These are phyloP conservation scores for Xylariaceae sp. DNA, from an alignment of 2,329 filamentous ascomycete genomes.

Conservation along the genomic window DNA sequence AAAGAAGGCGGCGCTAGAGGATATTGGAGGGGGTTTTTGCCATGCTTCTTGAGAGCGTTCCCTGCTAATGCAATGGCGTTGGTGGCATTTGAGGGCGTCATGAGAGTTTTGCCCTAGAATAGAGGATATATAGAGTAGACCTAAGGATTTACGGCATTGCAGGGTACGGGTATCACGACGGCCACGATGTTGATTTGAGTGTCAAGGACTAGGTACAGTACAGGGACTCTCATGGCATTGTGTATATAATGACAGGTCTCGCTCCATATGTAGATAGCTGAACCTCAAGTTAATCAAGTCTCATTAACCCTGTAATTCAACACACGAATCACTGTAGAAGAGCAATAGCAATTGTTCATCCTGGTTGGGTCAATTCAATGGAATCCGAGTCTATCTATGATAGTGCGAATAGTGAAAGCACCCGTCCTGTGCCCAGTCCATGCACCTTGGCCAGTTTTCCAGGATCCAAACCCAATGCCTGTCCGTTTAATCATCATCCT, in stretches of 20 bases:
- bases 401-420: slow-evolving; percentile 20
- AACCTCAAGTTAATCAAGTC: too few species aligned
- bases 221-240: too few species aligned
- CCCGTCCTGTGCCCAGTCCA: slow-evolving; percentile 25
- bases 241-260: too few species aligned
- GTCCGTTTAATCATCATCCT: slow-evolving; percentile 90
- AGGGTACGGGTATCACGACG: background rate
- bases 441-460: slow-evolving; percentile 18
- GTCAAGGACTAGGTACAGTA: too few species aligned
- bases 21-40: slow-evolving; percentile 91
- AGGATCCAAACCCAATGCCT: slow-evolving; percentile 10
- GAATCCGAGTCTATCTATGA: slow-evolving; percentile 30
- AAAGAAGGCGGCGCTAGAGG: slow-evolving; percentile 75
- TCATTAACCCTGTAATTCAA: too few species aligned
- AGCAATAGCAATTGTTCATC: slow-evolving; percentile 7
- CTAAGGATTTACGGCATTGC: background rate
- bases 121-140: slow-evolving; percentile 2
- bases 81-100: slow-evolving; percentile 89
- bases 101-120: slow-evolving; percentile 62
- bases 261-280: too few species aligned
- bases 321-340: slow-evolving; percentile 2
- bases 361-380: slow-evolving; percentile 19
- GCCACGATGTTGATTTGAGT: too few species aligned
- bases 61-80: slow-evolving; percentile 94
- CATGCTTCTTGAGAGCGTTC: slow-evolving; percentile 91